phyloP scores from a whole-genome alignment of 495 filamentous ascomycete species.

The Penicillium subrubescens region DNA sequence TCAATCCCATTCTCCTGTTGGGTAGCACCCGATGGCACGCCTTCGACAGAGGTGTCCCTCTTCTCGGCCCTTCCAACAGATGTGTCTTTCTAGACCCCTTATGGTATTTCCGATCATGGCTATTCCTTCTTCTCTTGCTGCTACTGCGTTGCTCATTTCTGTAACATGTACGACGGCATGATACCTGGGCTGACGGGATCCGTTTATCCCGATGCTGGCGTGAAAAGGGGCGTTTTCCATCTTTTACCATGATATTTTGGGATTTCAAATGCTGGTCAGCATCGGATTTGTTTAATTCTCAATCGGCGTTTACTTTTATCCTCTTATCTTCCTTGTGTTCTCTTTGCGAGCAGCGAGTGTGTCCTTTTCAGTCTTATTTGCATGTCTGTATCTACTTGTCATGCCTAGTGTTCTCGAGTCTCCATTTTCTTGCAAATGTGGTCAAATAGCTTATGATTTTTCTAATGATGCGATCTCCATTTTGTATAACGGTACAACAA shows the following conservation, averaged over 20 bases:
- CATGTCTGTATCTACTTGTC: background rate
- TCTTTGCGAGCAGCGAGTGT: slow-evolving; percentile 9
- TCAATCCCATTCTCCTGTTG: slow-evolving; percentile 18
- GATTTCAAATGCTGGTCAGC: slow-evolving; percentile 23
- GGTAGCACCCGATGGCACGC: background rate
- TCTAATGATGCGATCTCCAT: background rate
- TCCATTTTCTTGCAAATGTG: background rate
- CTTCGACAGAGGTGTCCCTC: too few relatives aligned
- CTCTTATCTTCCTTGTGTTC: background rate
- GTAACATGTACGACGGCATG: slow-evolving; percentile 28
- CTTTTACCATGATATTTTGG: background rate
- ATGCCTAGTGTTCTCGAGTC: background rate
- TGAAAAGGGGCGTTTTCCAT: slow-evolving; percentile 33
- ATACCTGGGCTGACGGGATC: slow-evolving; percentile 29
- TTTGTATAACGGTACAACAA: background rate
- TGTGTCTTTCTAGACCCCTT: slow-evolving; percentile 27
- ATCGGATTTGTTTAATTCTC: slow-evolving; percentile 8
- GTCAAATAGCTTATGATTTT: slow-evolving; percentile 4
- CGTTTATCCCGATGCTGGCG: slow-evolving; percentile 19
- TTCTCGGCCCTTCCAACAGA: too few relatives aligned
- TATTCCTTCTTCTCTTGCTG: slow-evolving; percentile 18
- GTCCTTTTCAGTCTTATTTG: background rate
- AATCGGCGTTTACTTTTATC: slow-evolving; percentile 13
- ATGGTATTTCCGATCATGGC: slow-evolving; percentile 13
- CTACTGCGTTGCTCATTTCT: slow-evolving; percentile 12